Percentiles rank a stretch among this genome's conserved stretches.
Evolutionary conservation across 345 rosid genomes (phyloP).

Genomic region (Hypericum androsaemum): DNA sequence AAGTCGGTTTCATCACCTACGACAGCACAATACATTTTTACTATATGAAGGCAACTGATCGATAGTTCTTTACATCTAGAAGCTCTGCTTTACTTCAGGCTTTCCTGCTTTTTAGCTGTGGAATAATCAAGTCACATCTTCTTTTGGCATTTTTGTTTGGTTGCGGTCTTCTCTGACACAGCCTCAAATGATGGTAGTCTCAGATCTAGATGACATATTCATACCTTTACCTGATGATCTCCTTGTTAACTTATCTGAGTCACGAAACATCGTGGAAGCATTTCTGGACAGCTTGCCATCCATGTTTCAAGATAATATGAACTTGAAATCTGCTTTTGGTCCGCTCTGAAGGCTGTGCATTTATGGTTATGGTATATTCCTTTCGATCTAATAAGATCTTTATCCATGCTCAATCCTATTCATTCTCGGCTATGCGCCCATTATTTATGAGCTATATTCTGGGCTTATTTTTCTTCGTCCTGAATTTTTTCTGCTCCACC

Average conservation of each 20-base stretch:
- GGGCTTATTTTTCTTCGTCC: too few species aligned
- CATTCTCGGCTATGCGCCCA: not conserved
- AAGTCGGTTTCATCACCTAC: conserved; percentile 93
- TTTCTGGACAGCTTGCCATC: conserved; percentile 87
- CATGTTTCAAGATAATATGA: conserved; percentile 85
- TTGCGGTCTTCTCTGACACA: conserved; percentile 90
- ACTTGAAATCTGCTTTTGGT: conserved; percentile 96
- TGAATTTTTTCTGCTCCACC: too few species aligned
- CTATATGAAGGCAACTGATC: conserved; percentile 81
- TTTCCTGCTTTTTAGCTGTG: conserved; percentile 2
- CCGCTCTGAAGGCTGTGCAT: conserved; percentile 81
- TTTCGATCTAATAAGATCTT: not conserved
- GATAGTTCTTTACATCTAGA: conserved; percentile 10
- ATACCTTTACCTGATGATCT: conserved; percentile 95
- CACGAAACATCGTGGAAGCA: conserved; percentile 77
- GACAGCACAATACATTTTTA: conserved; percentile 98
- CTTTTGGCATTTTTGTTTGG: conserved; percentile 15
- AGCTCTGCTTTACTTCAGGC: conserved; percentile 4
- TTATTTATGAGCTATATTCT: not conserved
- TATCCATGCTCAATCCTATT: not conserved
- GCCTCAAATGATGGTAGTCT: conserved; percentile 99
- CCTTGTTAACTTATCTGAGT: conserved; percentile 96
- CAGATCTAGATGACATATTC: conserved; percentile 91
- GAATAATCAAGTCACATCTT: conserved; percentile 3
- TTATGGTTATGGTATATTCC: conserved; percentile 82